Base-by-base conservation (phyloP, 371 early-diverging fungal species). In the Mortierella sp. region DNA sequence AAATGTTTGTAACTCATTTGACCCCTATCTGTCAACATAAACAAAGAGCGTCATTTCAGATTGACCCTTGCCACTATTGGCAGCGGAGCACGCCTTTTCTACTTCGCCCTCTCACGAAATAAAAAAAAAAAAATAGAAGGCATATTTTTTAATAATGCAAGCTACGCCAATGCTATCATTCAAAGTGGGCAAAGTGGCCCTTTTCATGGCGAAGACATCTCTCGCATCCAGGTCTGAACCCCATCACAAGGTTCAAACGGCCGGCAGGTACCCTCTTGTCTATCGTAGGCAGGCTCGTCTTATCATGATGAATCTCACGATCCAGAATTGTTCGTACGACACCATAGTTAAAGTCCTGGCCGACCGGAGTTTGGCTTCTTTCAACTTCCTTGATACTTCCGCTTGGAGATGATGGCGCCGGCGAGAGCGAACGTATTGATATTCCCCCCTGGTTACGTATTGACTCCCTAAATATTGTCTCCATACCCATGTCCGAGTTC, bases 101-200 rank as follows among this genome's bases (percentile, higher is more conserved):
- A 43, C 38, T 40, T 33, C 33, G 59, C n/a, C 59, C 59, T 59
- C 33, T 66, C 43, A 41, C 59, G 19, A 50, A 19, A 15, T 41
- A 33, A 28, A 28, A 28, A 1, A 28, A 28, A 28, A 28, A 28
- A 28, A 28, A 28, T 28, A 28, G 28, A 28, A 28, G 28, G 28
- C 28, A 28, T 28, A 28, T 28, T 28, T 28, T 50, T 36, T 41
- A 41, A 41, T 41, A 10, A 1, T 41, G 13, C 43, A 10, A 13
- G 13, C 43, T 41, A 13, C 43, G 43, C 43, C 43, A 41, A 41
- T 40, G 6, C 28, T 47, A 28, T 63, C 33, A 65, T 24, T 55
- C 65, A 58, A 83, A 66, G 58, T 84, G 85, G 5, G 77, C 76
- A 74, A 72, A 80, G 66, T 84, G 85, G 11, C 85, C 85, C 21